A percentile compares a stretch with the other conserved stretches of the same genome.
phyloP scores from a whole-genome alignment of 805 yeast species.

The Nakazawaea anatomiae region DNA sequence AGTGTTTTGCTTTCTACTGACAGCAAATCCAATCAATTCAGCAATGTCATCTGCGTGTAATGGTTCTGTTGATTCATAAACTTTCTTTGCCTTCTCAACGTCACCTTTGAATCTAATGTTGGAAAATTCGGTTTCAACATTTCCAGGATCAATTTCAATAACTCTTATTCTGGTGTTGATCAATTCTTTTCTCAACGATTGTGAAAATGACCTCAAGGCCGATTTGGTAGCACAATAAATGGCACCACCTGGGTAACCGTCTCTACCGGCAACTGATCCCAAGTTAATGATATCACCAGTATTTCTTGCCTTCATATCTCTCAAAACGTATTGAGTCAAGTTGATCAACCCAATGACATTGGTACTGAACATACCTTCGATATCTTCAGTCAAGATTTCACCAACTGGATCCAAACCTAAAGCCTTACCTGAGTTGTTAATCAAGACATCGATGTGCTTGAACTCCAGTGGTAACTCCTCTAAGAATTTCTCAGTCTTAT shows the following conservation, averaged over 20 bases:
- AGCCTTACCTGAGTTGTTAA: slow-evolving; percentile 55
- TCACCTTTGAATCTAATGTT: slow-evolving; percentile 58
- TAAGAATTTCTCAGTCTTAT: slow-evolving; percentile 47
- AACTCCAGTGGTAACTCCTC: slow-evolving; percentile 48
- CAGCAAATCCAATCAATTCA: slow-evolving; percentile 51
- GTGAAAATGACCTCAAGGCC: slow-evolving; percentile 52
- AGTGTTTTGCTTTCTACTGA: slow-evolving; percentile 51
- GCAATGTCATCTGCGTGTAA: slow-evolving; percentile 55
- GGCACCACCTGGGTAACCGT: slow-evolving; percentile 67
- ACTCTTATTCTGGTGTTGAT: slow-evolving; percentile 64
- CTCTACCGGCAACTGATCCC: slow-evolving; percentile 69
- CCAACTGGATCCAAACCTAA: slow-evolving; percentile 40
- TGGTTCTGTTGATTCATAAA: slow-evolving; percentile 51
- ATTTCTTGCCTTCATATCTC: slow-evolving; percentile 34
- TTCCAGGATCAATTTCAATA: slow-evolving; percentile 64
- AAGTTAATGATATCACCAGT: slow-evolving; percentile 55
- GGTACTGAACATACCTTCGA: slow-evolving; percentile 37
- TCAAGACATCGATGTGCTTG: slow-evolving; percentile 50
- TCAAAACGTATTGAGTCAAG: slow-evolving; percentile 38
- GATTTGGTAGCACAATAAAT: slow-evolving; percentile 68
- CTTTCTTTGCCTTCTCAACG: slow-evolving; percentile 42
- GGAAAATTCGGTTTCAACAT: slow-evolving; percentile 65
- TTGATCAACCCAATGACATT: slow-evolving; percentile 41
- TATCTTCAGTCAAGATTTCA: slow-evolving; percentile 29
- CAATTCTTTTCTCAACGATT: slow-evolving; percentile 64